Evolutionary conservation across 2,329 filamentous ascomycete species (phyloP).

Genomic region (Gaeumannomyces sp.): DNA sequence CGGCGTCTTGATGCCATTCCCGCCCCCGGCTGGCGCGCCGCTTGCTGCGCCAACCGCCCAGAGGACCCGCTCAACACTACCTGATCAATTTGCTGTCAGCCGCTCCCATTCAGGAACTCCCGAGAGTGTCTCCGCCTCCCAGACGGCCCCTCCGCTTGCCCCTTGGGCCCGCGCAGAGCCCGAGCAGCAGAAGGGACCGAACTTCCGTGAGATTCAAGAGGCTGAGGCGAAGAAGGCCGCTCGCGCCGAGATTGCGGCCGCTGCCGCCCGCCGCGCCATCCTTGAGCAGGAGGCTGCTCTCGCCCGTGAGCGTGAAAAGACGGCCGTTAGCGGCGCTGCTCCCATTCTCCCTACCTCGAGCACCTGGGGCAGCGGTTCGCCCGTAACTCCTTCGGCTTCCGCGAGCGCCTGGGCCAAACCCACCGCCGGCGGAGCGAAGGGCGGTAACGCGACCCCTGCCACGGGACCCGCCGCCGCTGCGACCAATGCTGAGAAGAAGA

Average conservation of each 20-base stretch:
- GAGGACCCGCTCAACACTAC: conserved; percentile 74
- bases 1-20: conserved; percentile 71
- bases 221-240: conserved; percentile 90
- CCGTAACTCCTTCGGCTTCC: conserved; percentile 41
- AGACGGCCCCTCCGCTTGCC: conserved; percentile 57
- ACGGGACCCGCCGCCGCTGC: conserved; percentile 24
- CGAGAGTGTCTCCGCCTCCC: conserved; percentile 36
- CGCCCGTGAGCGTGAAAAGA: conserved; percentile 54
- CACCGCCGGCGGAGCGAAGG: conserved; percentile 34
- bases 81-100: conserved; percentile 56
- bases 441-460: conserved; percentile 18
- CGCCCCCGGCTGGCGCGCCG: conserved; percentile 61
- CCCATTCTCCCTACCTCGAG: conserved; percentile 80
- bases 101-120: conserved; percentile 76
- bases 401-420: conserved; percentile 67
- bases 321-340: conserved; percentile 53
- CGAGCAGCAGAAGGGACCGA: conserved; percentile 74
- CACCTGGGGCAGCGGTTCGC: conserved; percentile 80
- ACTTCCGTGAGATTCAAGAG: conserved; percentile 93
- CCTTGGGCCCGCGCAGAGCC: conserved; percentile 94
- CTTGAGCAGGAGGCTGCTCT: conserved; percentile 71
- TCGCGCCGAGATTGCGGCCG: conserved; percentile 75
- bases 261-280: conserved; percentile 67
- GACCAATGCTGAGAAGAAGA: conserved; percentile 52
- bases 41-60: conserved; percentile 86